Base-by-base conservation (phyloP, 305 asterid genomes). In the Fraxinus nigra region DNA sequence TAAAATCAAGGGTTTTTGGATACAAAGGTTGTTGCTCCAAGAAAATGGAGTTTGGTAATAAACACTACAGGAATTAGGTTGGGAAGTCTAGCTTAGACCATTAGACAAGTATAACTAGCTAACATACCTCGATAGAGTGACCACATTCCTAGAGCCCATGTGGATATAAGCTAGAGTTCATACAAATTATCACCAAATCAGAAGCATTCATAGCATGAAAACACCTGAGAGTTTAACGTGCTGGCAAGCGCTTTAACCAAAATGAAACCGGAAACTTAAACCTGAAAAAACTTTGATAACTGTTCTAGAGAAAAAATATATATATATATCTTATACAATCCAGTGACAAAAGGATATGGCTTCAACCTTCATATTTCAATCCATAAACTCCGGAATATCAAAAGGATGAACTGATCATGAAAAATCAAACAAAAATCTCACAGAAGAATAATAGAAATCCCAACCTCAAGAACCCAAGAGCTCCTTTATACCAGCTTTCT, bases 401-500 rank as follows among this genome's bases (percentile, higher is more conserved):
- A 59, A 59, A 20, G 69, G 30, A 59, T 11, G 9, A 59, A 20
- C 26, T 0, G 30, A 20, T 20, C 30, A 59, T 2, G 26, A 59
- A 59, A 59, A 59, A 20, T 59, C 2, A 20, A 59, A 20, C 67
- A 56, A n/a, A 11, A 18, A 28, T 18, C 28, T 18, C 5, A 18
- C 5, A 5, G 63, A 18, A 30, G 7, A 14, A 22, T 26, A 16
- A 37, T 48, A 7, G 26, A 16, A 20, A 38, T 30, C 37, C 22
- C 35, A 9, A 24, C 26, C 72, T 51, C 37, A 82, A 67, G 88
- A 82, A 46, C 82, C 84, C 37, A 85, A 65, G 7, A 85, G 83
- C 78, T 85, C 85, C 72, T 83, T 85, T 51, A 85, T 80, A 22
- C 84, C 84, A 28, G 82, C 77, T 80, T 85, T 85, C 77, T 85